Evolutionary conservation across 345 rosid genomes (phyloP).

Genomic region (Brassica carinata): DNA sequence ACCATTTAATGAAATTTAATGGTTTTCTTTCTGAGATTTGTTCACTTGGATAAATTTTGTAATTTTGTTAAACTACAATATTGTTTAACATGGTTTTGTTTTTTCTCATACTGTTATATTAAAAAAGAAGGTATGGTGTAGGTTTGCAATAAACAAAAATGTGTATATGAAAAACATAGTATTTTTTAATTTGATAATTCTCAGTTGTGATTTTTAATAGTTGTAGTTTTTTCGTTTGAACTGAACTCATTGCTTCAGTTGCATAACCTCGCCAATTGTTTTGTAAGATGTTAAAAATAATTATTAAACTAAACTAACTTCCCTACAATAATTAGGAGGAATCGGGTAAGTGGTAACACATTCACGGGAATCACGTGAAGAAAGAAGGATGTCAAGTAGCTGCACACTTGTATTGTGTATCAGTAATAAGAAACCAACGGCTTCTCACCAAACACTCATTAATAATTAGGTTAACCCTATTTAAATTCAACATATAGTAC

Average conservation of each 20-base stretch:
- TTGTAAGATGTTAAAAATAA: background rate
- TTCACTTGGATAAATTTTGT: background rate
- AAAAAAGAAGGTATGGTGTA: background rate
- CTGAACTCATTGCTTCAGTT: background rate
- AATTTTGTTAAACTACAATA: background rate
- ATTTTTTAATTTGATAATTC: background rate
- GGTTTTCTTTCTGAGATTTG: background rate
- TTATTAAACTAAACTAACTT: background rate
- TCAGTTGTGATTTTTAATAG: background rate
- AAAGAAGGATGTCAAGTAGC: slow-evolving; percentile 34
- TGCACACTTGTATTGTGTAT: slow-evolving; percentile 14
- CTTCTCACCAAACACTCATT: slow-evolving; percentile 42
- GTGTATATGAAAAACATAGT: background rate
- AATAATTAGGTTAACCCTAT: slow-evolving; percentile 11
- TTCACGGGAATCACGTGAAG: slow-evolving; percentile 35
- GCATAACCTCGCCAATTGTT: background rate
- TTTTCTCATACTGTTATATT: background rate
- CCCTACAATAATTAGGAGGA: background rate
- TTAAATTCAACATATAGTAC: background rate
- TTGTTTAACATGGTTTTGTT: background rate
- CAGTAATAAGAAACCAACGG: slow-evolving; percentile 21
- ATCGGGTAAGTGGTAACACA: slow-evolving; percentile 33
- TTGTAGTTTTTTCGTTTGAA: background rate
- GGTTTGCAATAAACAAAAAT: background rate
- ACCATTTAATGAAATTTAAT: background rate